phyloP scores from a whole-genome alignment of 164 flowering plant species.

The Magnolia officinalis region DNA sequence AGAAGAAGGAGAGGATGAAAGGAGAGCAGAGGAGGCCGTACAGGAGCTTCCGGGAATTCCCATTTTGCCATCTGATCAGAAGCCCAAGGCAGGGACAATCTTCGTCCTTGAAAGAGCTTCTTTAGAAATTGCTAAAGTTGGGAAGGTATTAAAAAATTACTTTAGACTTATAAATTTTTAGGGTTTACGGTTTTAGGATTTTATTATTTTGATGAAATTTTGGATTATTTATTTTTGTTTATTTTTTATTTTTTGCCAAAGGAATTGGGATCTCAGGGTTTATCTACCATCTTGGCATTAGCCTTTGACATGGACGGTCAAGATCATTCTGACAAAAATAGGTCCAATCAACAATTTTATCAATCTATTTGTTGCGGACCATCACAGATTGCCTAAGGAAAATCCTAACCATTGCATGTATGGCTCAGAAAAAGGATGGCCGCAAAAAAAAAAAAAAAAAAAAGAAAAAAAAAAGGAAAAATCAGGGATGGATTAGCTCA shows the following conservation, averaged over 20 bases:
- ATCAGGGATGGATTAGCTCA: too few relatives aligned
- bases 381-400: too few relatives aligned
- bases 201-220: neutral
- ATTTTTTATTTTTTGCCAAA: neutral
- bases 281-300: too few relatives aligned
- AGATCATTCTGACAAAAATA: too few relatives aligned
- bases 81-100: conserved; percentile 45
- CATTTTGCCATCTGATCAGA: conserved; percentile 17
- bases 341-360: too few relatives aligned
- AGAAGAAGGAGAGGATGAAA: conserved; percentile 21
- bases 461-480: too few relatives aligned
- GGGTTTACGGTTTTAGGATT: neutral
- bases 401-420: too few relatives aligned
- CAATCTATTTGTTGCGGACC: too few relatives aligned
- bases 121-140: conserved; percentile 84
- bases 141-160: conserved; percentile 45
- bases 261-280: too few relatives aligned
- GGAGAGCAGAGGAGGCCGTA: conserved; percentile 13
- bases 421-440: too few relatives aligned
- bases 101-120: conserved; percentile 87
- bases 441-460: too few relatives aligned
- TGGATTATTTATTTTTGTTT: neutral
- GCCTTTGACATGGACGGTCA: too few relatives aligned
- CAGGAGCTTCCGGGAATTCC: conserved; percentile 57
- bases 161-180: neutral